Conservation (phyloP, 2,329 filamentous ascomycete species). For the Blastomyces silverae region DNA sequence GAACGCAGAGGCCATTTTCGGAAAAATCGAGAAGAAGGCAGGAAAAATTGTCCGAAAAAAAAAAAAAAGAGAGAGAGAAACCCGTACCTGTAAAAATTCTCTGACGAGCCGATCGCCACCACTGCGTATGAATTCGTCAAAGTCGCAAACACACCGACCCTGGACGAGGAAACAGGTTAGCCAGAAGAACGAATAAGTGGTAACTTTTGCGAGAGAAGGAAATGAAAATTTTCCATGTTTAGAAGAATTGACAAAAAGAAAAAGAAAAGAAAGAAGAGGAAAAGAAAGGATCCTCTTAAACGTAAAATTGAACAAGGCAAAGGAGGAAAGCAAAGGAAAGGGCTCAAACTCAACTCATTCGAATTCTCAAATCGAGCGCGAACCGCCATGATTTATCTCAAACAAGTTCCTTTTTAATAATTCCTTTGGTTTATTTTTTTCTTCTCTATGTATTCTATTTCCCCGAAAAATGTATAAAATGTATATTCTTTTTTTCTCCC, state of each 20-base stretch:
- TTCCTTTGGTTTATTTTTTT: background rate
- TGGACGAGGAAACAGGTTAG: slow-evolving; percentile 34
- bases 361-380: slow-evolving; percentile 48
- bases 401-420: background rate
- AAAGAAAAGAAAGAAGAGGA: background rate
- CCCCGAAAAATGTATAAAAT: no score
- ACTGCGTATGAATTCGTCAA: slow-evolving; percentile 97
- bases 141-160: slow-evolving; percentile 92
- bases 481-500: no score
- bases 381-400: slow-evolving; percentile 38
- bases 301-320: background rate
- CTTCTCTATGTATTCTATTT: no score
- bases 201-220: no score
- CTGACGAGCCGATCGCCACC: slow-evolving; percentile 86
- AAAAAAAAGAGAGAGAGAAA: background rate
- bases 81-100: slow-evolving; percentile 89
- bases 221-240: background rate
- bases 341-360: slow-evolving; percentile 39
- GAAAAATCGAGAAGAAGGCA: background rate
- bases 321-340: no score
- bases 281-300: no score
- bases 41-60: background rate
- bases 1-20: background rate
- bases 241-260: background rate
- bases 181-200: background rate